Percentiles rank a stretch among this genome's conserved stretches.
phyloP scores from a whole-genome alignment of 225 moss, liverwort and hornwort genomes.

The Pseudoscleropodium purum region DNA sequence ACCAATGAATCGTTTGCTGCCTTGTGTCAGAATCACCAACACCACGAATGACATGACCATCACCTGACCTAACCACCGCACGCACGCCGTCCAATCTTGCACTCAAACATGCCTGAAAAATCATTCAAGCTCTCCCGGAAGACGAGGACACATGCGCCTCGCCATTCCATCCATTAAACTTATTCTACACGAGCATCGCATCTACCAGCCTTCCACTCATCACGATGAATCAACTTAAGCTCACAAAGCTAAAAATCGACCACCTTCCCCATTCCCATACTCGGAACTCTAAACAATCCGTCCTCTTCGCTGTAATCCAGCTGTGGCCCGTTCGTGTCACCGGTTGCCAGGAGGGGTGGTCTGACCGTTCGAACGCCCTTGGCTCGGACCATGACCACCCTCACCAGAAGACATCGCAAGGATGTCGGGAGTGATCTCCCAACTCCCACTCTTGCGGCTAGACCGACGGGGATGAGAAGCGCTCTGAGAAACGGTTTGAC shows the following conservation, averaged over 20 bases:
- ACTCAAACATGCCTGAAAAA: neutral
- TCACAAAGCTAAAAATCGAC: neutral
- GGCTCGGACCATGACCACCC: constrained; percentile 15
- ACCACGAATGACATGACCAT: neutral
- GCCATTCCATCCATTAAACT: constrained; percentile 6
- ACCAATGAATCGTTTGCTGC: neutral
- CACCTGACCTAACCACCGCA: neutral
- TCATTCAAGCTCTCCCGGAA: neutral
- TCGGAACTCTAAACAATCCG: neutral
- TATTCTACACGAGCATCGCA: constrained; percentile 37
- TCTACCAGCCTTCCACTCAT: neutral
- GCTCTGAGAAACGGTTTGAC: constrained; percentile 19
- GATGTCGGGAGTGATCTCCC: constrained; percentile 95
- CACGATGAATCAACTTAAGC: neutral
- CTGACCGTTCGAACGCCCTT: constrained; percentile 58
- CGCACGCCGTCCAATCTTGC: neutral
- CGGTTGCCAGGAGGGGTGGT: constrained; percentile 61
- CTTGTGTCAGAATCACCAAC: neutral
- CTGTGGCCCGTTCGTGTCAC: constrained; percentile 22
- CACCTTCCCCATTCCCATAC: neutral
- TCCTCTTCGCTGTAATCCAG: neutral
- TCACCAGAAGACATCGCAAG: constrained; percentile 64
- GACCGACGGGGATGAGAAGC: constrained; percentile 80
- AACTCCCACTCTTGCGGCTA: constrained; percentile 86
- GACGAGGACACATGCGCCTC: neutral